A percentile compares a stretch with the other conserved stretches of the same genome.
These are phyloP conservation scores for Eudorina sp. DNA, from an alignment of 139 green algal species.

Conservation along the genomic window DNA sequence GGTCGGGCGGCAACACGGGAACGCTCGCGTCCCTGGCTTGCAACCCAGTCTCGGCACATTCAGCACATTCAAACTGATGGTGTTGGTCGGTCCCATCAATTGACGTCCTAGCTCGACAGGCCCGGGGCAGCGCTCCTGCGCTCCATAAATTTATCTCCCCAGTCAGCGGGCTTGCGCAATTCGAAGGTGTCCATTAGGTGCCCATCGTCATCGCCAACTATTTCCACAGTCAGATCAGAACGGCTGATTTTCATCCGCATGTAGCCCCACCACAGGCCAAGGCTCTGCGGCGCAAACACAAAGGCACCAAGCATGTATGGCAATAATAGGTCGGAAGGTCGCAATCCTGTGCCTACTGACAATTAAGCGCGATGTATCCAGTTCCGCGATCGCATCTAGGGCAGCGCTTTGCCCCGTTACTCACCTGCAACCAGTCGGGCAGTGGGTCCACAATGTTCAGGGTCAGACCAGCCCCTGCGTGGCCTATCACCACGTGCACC, in stretches of 20 bases:
- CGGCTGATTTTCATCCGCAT: slow-evolving; percentile 58
- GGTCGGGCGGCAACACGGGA: no score
- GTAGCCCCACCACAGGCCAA: slow-evolving; percentile 70
- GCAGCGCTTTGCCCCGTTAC: background rate
- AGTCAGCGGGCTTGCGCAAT: slow-evolving; percentile 57
- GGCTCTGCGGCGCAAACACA: background rate
- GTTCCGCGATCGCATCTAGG: no score
- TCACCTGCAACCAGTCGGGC: slow-evolving; percentile 52
- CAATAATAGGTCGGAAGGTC: no score
- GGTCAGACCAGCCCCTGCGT: slow-evolving; percentile 64
- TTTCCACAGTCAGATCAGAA: slow-evolving; percentile 54
- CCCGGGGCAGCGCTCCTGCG: background rate
- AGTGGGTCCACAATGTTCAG: slow-evolving; percentile 51
- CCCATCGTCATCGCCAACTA: slow-evolving; percentile 56
- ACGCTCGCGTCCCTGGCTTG: no score
- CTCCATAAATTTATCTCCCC: slow-evolving; percentile 39
- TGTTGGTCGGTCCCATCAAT: no score
- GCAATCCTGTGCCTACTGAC: no score
- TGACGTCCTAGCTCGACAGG: no score
- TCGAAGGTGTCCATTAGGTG: slow-evolving; percentile 61
- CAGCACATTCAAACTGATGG: no score
- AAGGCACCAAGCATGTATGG: no score
- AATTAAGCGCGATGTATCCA: no score
- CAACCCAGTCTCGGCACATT: no score
- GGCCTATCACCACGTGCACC: slow-evolving; percentile 81